These are phyloP conservation scores for Capsicum baccatum DNA, from an alignment of 257 asterid genomes.

Conservation along the genomic window DNA sequence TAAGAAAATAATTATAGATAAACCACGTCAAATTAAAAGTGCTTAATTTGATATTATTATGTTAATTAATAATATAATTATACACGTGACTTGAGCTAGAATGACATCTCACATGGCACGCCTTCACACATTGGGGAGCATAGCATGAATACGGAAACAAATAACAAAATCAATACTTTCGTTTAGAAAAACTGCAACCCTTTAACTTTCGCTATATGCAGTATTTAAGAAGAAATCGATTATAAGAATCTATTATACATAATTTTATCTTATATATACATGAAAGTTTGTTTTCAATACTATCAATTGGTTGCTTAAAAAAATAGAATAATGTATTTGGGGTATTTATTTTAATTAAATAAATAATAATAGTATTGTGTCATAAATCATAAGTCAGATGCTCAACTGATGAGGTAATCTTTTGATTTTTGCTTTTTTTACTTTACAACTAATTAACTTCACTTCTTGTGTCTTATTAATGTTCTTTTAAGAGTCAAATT, in stretches of 20 bases:
- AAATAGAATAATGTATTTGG: background rate
- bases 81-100: background rate
- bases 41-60: background rate
- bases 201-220: too few relatives aligned
- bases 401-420: conserved; percentile 13
- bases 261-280: too few relatives aligned
- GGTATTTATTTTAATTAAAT: background rate
- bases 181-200: too few relatives aligned
- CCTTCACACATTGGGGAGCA: background rate
- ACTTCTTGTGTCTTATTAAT: too few relatives aligned
- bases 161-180: background rate
- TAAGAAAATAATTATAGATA: background rate
- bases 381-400: background rate
- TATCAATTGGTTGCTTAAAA: background rate
- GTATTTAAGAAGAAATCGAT: too few relatives aligned
- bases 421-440: background rate
- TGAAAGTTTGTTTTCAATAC: too few relatives aligned
- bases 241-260: too few relatives aligned
- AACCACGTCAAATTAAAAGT: background rate
- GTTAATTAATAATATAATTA: background rate
- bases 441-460: background rate
- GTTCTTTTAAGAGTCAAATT: too few relatives aligned
- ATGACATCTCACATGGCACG: background rate
- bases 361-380: background rate
- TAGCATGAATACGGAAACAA: background rate